A percentile compares a stretch with the other conserved stretches of the same genome.
These are phyloP conservation scores for Meira miltonrushii DNA, from an alignment of 1,284 basidiomycete genomes.

Conservation along the genomic window DNA sequence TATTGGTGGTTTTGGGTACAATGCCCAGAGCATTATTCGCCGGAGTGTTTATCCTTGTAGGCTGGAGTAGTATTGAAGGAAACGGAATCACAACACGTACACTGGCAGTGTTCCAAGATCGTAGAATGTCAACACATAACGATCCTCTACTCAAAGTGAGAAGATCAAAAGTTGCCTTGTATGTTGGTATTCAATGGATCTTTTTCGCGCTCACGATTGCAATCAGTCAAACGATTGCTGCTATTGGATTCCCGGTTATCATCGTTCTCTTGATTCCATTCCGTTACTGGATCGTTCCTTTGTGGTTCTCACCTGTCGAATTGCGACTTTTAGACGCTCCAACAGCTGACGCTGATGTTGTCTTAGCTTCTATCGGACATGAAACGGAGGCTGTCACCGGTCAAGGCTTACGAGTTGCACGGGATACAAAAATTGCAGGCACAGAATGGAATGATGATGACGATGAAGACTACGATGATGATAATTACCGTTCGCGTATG, in stretches of 20 bases:
- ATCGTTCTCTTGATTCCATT: slow-evolving; percentile 83
- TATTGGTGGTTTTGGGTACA: slow-evolving; percentile 47
- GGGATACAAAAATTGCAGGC: slow-evolving; percentile 41
- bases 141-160: slow-evolving; percentile 67
- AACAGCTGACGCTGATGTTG: slow-evolving; percentile 60
- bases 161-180: slow-evolving; percentile 70
- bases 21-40: slow-evolving; percentile 46
- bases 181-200: slow-evolving; percentile 71
- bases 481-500: background rate
- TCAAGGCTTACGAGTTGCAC: slow-evolving; percentile 28
- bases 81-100: slow-evolving; percentile 82
- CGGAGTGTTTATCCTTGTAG: slow-evolving; percentile 51
- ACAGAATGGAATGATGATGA: slow-evolving; percentile 18
- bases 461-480: slow-evolving; percentile 9
- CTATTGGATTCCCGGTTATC: slow-evolving; percentile 81
- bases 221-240: slow-evolving; percentile 75
- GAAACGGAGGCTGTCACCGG: slow-evolving; percentile 39
- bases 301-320: slow-evolving; percentile 73
- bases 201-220: slow-evolving; percentile 86
- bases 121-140: slow-evolving; percentile 20
- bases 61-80: slow-evolving; percentile 62
- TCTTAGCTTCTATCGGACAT: slow-evolving; percentile 43
- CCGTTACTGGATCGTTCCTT: slow-evolving; percentile 68
- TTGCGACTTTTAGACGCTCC: slow-evolving; percentile 79
- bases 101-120: slow-evolving; percentile 75